phyloP scores from a whole-genome alignment of 176 grass and related monocot species.

The Otatea glauca region DNA sequence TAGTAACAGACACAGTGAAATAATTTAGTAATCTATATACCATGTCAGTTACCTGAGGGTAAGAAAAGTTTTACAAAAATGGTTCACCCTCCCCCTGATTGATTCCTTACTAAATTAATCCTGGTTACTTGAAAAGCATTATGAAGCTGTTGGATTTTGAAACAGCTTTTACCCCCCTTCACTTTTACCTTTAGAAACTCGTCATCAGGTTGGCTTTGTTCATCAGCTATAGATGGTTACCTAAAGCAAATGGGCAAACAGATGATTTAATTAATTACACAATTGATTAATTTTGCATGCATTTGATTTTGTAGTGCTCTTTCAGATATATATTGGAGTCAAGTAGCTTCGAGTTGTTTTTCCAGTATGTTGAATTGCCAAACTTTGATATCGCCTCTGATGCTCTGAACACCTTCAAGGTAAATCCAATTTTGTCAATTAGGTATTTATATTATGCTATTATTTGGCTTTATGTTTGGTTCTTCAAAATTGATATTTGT shows the following conservation, averaged over 20 bases:
- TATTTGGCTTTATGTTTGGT: constrained; percentile 25
- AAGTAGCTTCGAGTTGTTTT: constrained; percentile 96
- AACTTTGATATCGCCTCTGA: constrained; percentile 99
- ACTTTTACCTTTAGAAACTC: constrained; percentile 18
- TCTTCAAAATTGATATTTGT: constrained; percentile 35
- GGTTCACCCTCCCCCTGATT: not conserved
- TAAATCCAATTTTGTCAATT: constrained; percentile 40
- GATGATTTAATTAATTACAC: constrained; percentile 23
- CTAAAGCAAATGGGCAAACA: constrained; percentile 12
- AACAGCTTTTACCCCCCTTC: not conserved
- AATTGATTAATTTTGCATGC: constrained; percentile 63
- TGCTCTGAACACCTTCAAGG: constrained; percentile 99
- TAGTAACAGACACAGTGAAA: not conserved
- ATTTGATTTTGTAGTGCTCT: constrained; percentile 95
- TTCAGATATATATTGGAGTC: constrained; percentile 99
- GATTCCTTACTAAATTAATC: constrained; percentile 10
- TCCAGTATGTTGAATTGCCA: constrained; percentile 95
- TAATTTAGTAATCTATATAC: constrained; percentile 11
- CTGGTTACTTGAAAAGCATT: constrained; percentile 20
- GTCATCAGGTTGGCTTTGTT: constrained; percentile 2
- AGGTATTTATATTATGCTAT: constrained; percentile 2
- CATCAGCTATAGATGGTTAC: constrained; percentile 19
- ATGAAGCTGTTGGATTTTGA: not conserved
- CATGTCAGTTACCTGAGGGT: not conserved
- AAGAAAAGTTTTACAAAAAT: not conserved